Evolutionary conservation across 805 yeast species (phyloP), one percentile per base, ranked within the genome.

Genomic region (Cyberlindnera sargentensis): DNA sequence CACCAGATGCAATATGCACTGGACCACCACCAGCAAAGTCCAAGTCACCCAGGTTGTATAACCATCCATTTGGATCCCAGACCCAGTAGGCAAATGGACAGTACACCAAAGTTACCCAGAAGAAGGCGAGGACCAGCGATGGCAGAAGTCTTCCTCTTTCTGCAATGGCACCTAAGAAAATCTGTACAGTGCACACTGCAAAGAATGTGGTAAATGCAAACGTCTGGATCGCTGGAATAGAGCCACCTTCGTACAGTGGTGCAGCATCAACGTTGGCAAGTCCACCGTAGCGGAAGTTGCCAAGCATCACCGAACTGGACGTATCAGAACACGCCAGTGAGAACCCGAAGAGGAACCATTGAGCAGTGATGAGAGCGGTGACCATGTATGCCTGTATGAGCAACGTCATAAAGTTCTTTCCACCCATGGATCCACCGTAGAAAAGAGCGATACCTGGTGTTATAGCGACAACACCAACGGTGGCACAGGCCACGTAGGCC

Each of bases 11-110:
- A 45, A 93, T 86, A 65, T 91, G 98, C 20, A 91, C 96, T 2
- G 97, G 96, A 2, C 97, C 98, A 44, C 98, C 98, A 39, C 99
- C 99, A n/a, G 99, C 99, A 62, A 87, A 91, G 63, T 91, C 99
- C 41, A 90, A 71, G 4, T 81, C 97, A n/a, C 95, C 96, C 75
- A 95, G 85, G 51, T 77, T 72, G 49, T 75, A 74, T 34, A 95
- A 95, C 97, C 97, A 91, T 36, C 99, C 98, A 43, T 84, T 84
- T 1, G 84, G 60, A 46, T 86, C 85, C 98, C 98, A 91, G 42
- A 85, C 80, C 97, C 98, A 90, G 66, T 80, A 88, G 5, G 95
- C 93, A 24, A 88, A 77, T 1, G 98, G 97, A 61, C 95, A 84
- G 67, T 91, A 91, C 27, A 89, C 96, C 6, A 87, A 56, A 2